Base-by-base conservation (phyloP, 805 yeast species). In the Henningerozyma blattae region DNA sequence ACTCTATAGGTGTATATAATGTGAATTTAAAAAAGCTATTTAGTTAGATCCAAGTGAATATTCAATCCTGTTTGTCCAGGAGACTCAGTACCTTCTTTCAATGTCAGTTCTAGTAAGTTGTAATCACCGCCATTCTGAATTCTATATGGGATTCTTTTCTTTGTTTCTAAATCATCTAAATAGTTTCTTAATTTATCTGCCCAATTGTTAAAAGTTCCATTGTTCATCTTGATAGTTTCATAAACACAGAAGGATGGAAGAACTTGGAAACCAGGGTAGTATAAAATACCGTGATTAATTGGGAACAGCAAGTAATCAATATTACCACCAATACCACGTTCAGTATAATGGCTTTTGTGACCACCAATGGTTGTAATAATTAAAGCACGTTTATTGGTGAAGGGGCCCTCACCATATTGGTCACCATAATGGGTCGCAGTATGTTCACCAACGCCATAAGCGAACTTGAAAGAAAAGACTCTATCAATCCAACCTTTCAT, bases 401-500 rank as follows among this genome's bases (percentile, higher is more conserved):
- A 35, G 1, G 17, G 15, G 15, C 56, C 55, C 29, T 48, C 52
- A 18, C 54, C 56, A 34, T 40, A 49, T 14, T 53, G 32, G 20
- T 32, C 42, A 22, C 41, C 38, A 27, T 34, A 33, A 17, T 31
- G 34, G 17, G 28, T 30, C 14, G 31, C 38, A 29, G 18, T 39
- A 20, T 37, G 37, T 16, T 24, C 39, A 24, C 48, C 52, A 24
- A 34, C 34, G 15, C 52, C 52, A 20, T 49, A 50, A 13, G 44
- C 56, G 13, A 44, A 40, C 9, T 49, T 54, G 30, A 34, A 40
- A 3, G 50, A 34, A 29, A 28, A 45, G 14, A 48, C 56, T 17
- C 57, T 40, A 5, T 50, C 57, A 18, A 50, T 31, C 47, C 52
- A 50, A 12, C 54, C 54, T 31, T 45, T 50, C 17, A 50, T 39